phyloP scores from a whole-genome alignment of 352 stramenopile genomes.

The Globisporangium canariense region DNA sequence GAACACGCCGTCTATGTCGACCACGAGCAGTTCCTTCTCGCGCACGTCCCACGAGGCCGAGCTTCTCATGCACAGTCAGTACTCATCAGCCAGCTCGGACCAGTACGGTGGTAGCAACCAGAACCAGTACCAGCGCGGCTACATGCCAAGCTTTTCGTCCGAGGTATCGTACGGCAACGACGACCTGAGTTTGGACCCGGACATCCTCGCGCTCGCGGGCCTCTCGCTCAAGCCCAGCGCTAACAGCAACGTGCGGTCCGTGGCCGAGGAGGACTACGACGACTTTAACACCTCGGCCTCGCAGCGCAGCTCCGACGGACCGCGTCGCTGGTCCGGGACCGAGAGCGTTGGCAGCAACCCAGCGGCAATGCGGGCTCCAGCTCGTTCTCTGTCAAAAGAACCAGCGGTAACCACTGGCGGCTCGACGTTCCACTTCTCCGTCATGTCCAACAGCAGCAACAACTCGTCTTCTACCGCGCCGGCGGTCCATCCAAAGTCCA shows the following conservation, averaged over 20 bases:
- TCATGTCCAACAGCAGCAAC: slow-evolving; percentile 10
- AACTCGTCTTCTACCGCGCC: neutral
- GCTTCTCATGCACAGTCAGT: slow-evolving; percentile 1
- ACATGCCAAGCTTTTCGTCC: slow-evolving; percentile 35
- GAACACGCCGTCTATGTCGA: slow-evolving; percentile 50
- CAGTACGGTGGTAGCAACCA: slow-evolving; percentile 12
- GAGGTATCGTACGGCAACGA: slow-evolving; percentile 35
- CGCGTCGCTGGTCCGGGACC: slow-evolving; percentile 6
- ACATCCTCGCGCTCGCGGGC: slow-evolving; percentile 51
- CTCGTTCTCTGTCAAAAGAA: neutral
- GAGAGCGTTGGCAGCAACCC: slow-evolving; percentile 6
- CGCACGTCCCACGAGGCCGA: slow-evolving; percentile 28
- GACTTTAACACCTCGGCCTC: slow-evolving; percentile 4
- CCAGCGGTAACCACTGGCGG: neutral
- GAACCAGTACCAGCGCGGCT: slow-evolving; percentile 6
- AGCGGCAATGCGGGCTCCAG: neutral
- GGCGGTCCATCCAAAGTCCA: slow-evolving; percentile 6
- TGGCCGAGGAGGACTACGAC: slow-evolving; percentile 15
- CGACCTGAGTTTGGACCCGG: slow-evolving; percentile 46
- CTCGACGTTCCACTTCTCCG: slow-evolving; percentile 17
- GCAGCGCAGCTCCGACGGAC: neutral
- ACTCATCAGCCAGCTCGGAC: slow-evolving; percentile 15
- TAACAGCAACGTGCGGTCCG: slow-evolving; percentile 15
- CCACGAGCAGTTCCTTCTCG: slow-evolving; percentile 52
- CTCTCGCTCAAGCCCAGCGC: slow-evolving; percentile 27